Evolutionary conservation across 371 early-diverging fungal genomes (phyloP), one percentile per base, ranked within the genome.

Genomic region (Mortierella sp.): DNA sequence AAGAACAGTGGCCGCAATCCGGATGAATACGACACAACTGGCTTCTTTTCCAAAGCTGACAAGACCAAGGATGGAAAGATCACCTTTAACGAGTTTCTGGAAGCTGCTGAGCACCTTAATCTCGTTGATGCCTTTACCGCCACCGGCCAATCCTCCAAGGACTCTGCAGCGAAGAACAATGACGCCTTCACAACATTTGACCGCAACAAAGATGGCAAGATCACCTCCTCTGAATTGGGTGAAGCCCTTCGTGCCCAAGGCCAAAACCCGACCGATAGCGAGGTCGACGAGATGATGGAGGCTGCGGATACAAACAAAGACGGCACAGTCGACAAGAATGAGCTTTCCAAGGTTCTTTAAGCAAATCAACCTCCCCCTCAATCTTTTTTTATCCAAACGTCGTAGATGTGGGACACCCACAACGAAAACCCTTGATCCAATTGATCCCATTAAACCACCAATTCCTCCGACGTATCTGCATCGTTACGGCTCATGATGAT

Each of bases 201-300:
- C 83, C 86, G 84, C 45, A 87, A 91, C 73, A 87, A 86, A 47
- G 89, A 90, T 64, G 93, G 93, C 43, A 82, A 81, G 80, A 91
- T 93, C 72, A 83, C 85, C 49, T 86, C 88, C 55, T 87, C 89
- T 23, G 91, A 90, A 60, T 76, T 92, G 48, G 71, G 80, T 24
- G 67, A 73, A 41, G 82, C 81, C 42, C 73, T 92, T 81, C 64
- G 60, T 43, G 71, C 79, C 5, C 85, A 88, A 58, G 90, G 90
- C 19, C 91, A 92, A 68, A 67, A 80, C 10, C 83, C 89, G 42
- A 67, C 85, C 18, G 71, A 82, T 30, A 87, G 86, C 21, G 90
- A 92, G 54, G 68, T 90, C 57, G 82, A 88, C 12, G 89, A 88
- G 47, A 90, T 92, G 90, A 80, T 92, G 50, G 79, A 81, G 48